These are phyloP conservation scores for Ophiocordyceps camponoti-leonardi DNA, from an alignment of 2,329 filamentous ascomycete genomes.

Conservation along the genomic window DNA sequence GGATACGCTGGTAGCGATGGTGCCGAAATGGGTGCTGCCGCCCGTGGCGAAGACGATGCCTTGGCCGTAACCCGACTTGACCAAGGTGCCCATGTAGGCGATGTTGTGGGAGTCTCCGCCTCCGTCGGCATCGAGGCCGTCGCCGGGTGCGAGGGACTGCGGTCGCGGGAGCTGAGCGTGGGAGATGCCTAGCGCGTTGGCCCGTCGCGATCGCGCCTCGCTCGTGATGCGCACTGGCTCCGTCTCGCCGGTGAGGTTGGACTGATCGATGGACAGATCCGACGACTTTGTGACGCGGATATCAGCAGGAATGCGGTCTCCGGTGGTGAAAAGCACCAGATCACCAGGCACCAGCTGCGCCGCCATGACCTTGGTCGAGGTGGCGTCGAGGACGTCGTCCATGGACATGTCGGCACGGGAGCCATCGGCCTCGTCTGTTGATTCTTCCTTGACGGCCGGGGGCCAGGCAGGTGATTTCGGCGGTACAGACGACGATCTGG, in stretches of 20 bases:
- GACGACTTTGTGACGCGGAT: conserved; percentile 82
- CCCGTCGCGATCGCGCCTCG: conserved; percentile 28
- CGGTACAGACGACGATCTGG: conserved; percentile 14
- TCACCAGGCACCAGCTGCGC: conserved; percentile 81
- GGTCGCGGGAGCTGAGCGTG: conserved; percentile 13
- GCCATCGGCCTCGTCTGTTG: conserved; percentile 23
- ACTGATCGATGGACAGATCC: conserved; percentile 88
- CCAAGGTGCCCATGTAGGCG: conserved; percentile 93
- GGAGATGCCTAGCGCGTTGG: conserved; percentile 11
- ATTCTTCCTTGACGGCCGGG: conserved; percentile 20
- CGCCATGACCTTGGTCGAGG: conserved; percentile 74
- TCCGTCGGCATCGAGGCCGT: conserved; percentile 38
- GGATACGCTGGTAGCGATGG: conserved; percentile 84
- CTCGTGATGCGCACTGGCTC: conserved; percentile 72
- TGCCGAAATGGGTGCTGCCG: conserved; percentile 84
- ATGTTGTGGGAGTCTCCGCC: conserved; percentile 73
- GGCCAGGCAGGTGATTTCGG: conserved; percentile 30
- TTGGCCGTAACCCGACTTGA: conserved; percentile 87
- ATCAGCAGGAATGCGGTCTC: conserved; percentile 90
- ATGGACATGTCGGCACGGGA: conserved; percentile 39
- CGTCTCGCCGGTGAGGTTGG: conserved; percentile 92
- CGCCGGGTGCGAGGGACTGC: conserved; percentile 23
- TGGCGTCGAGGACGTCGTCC: conserved; percentile 48
- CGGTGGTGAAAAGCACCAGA: conserved; percentile 83
- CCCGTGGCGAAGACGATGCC: conserved; percentile 96